Evolutionary conservation across 192 early-diverging fungal species (phyloP), one percentile per base, ranked within the genome.

Genomic region (Coemansia brasiliensis): DNA sequence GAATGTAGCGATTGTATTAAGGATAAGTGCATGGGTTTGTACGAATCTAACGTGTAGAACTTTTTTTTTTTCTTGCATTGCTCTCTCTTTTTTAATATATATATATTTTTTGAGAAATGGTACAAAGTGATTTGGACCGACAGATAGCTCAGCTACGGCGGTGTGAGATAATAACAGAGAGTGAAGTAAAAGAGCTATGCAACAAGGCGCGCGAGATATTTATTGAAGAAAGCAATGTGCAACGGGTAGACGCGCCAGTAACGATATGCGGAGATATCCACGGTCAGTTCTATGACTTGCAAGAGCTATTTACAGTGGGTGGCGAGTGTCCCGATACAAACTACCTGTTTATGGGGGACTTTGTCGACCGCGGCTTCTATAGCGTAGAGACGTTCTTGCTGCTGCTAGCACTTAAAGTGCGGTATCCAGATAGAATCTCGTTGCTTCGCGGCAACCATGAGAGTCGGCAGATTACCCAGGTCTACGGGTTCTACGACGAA

Each of bases 401-500:
- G 37, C 80, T 99, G 20, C 81, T 99, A 26, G 91, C 94, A 9
- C 83, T 99, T 6, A 99, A 99, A 76, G 86, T 85, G 54, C 87
- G 94, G 60, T 93, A 91, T 80, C 86, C 88, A n/a, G 92, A 98
- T 70, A 85, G 93, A 52, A 94, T 98, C 37, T 93, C 92, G 21
- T 80, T 97, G 44, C 85, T 96, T 65, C 87, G 94, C 27, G 94
- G 94, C 61, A 96, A 96, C 83, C 92, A 95, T 78, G 92, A 95
- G 77, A 86, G 84, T 48, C 67, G 93, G 58, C 94, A 97, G 71
- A 94, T 96, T 57, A 96, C 92, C n/a, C 95, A 97, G 77, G 94
- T 98, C 18, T 98, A 98, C 71, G 94, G 94, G 44, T 96, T 98
- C 66, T 96, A 98, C 69, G 96, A 98, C 69, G 94, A 96, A 65